phyloP scores from a whole-genome alignment of 106 monocot genomes.

The Xerophyta viscosa region DNA sequence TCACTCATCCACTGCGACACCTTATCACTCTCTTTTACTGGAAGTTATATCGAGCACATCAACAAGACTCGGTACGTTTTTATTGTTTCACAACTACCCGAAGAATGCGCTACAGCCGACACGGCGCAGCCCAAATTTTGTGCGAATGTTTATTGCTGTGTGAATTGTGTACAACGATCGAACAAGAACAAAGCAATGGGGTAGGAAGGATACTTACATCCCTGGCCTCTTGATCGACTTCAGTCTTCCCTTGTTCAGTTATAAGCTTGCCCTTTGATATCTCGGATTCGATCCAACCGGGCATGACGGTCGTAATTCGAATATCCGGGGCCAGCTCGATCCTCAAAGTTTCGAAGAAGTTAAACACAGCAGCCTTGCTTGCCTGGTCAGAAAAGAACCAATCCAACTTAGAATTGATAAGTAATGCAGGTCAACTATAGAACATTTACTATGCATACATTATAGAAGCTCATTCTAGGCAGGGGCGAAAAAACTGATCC shows the following conservation, averaged over 20 bases:
- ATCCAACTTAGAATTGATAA: too few relatives aligned
- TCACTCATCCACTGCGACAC: too few relatives aligned
- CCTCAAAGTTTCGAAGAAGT: slow-evolving; percentile 63
- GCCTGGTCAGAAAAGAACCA: too few relatives aligned
- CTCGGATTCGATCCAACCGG: slow-evolving; percentile 59
- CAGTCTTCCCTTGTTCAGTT: neutral
- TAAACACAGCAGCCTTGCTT: slow-evolving; percentile 51
- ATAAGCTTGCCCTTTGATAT: slow-evolving; percentile 36
- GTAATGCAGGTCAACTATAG: neutral
- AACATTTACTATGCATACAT: slow-evolving; percentile 11
- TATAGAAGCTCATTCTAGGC: slow-evolving; percentile 66
- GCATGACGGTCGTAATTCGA: slow-evolving; percentile 44
- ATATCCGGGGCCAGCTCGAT: slow-evolving; percentile 33
- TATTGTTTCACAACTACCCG: too few relatives aligned
- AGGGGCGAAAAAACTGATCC: slow-evolving; percentile 22
- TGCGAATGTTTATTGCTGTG: too few relatives aligned
- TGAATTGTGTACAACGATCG: too few relatives aligned
- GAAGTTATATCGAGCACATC: too few relatives aligned
- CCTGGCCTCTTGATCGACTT: neutral
- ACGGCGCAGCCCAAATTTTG: too few relatives aligned
- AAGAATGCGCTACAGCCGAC: too few relatives aligned
- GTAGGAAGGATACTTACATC: slow-evolving; percentile 2
- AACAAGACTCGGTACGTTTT: neutral
- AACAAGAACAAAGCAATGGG: too few relatives aligned
- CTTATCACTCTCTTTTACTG: too few relatives aligned